Percentiles rank a stretch among this genome's conserved stretches.
phyloP scores from a whole-genome alignment of 371 early-diverging fungal species.

The Mortierella sp. region DNA sequence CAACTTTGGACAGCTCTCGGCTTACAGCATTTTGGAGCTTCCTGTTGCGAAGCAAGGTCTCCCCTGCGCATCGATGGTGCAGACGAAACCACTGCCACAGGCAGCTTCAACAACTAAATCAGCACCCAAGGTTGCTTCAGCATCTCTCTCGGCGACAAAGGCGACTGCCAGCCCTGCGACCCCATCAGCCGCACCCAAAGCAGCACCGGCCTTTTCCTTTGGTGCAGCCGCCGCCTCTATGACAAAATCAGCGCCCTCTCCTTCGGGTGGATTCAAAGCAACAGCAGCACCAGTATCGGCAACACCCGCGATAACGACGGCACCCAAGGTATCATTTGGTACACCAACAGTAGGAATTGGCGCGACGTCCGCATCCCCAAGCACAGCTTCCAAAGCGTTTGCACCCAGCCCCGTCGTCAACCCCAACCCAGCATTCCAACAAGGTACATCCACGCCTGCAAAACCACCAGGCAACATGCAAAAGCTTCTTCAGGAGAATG shows the following conservation, averaged over 20 bases:
- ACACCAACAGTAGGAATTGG: conserved; percentile 12
- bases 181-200: not conserved
- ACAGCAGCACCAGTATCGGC: not conserved
- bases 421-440: conserved; percentile 37
- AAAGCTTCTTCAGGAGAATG: conserved; percentile 35
- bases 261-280: conserved; percentile 9
- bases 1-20: conserved; percentile 28
- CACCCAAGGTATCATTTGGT: conserved; percentile 21
- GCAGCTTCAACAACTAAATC: not conserved
- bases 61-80: conserved; percentile 32
- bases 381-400: not conserved
- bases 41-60: conserved; percentile 21
- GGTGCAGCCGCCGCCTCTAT: not conserved
- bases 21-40: conserved; percentile 31
- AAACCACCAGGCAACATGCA: conserved; percentile 26
- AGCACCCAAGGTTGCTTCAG: conserved; percentile 8
- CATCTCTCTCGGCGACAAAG: not conserved
- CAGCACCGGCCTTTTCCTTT: not conserved
- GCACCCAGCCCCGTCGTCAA: conserved; percentile 28
- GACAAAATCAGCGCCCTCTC: not conserved
- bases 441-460: conserved; percentile 9
- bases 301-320: not conserved
- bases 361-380: not conserved
- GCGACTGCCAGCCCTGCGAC: not conserved
- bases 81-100: conserved; percentile 19